phyloP scores from a whole-genome alignment of 2,329 filamentous ascomycete species.

The Apiospora sp. region DNA sequence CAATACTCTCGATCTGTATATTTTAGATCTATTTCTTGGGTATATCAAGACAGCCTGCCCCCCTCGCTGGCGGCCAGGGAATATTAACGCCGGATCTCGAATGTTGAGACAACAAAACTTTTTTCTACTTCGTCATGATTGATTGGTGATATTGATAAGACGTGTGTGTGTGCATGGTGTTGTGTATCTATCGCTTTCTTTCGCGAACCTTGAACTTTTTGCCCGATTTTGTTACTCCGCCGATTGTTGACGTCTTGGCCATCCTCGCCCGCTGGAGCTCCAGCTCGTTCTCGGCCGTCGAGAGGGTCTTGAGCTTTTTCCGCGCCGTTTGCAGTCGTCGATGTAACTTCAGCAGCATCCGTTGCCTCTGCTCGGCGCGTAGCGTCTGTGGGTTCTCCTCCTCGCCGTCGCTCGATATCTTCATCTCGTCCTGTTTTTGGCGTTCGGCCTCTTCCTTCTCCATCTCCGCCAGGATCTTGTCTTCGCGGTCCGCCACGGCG shows the following conservation, averaged over 20 bases:
- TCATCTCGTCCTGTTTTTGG: slow-evolving; percentile 26
- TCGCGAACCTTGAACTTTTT: slow-evolving; percentile 69
- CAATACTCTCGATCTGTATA: slow-evolving; percentile 24
- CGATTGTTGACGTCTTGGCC: slow-evolving; percentile 70
- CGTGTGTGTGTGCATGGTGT: neutral
- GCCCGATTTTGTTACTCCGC: slow-evolving; percentile 65
- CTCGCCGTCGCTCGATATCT: slow-evolving; percentile 45
- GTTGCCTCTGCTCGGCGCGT: slow-evolving; percentile 50
- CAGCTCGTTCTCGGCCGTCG: slow-evolving; percentile 63
- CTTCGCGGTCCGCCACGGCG: slow-evolving; percentile 47
- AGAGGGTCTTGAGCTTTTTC: slow-evolving; percentile 62
- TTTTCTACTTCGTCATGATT: slow-evolving; percentile 19
- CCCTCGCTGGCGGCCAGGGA: slow-evolving; percentile 19
- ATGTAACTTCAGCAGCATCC: slow-evolving; percentile 53
- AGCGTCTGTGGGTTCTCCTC: slow-evolving; percentile 43
- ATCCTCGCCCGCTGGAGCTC: slow-evolving; percentile 68
- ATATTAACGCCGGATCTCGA: slow-evolving; percentile 15
- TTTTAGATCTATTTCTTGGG: slow-evolving; percentile 29
- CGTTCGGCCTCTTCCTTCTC: slow-evolving; percentile 28
- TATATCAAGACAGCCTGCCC: slow-evolving; percentile 25
- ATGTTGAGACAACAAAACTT: slow-evolving; percentile 29
- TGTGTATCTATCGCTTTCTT: slow-evolving; percentile 61
- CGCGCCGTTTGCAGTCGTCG: slow-evolving; percentile 58
- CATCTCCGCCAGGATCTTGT: slow-evolving; percentile 34
- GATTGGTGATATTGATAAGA: neutral